phyloP scores from a whole-genome alignment of 1,284 basidiomycete species.

The Pulveroboletus sp. region DNA sequence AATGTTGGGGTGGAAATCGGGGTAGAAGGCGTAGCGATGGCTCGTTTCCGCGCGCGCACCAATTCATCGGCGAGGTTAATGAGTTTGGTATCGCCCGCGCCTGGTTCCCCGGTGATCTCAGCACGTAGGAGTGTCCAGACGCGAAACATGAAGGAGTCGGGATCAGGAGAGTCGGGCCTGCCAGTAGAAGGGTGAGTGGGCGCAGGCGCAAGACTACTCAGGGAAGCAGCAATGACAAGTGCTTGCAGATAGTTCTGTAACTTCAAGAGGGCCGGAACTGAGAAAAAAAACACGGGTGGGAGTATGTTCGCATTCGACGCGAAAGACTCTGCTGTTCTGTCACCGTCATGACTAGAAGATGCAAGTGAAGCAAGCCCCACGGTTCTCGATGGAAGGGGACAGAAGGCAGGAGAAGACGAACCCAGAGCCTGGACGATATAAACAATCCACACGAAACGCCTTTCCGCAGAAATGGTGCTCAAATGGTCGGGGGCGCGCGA shows the following conservation, averaged over 20 bases:
- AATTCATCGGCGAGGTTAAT: conserved; percentile 70
- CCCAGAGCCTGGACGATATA: conserved; percentile 48
- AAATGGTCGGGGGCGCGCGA: conserved; percentile 17
- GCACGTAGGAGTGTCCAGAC: conserved; percentile 61
- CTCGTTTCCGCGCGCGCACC: conserved; percentile 41
- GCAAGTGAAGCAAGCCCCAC: conserved; percentile 5
- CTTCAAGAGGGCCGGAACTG: conserved; percentile 47
- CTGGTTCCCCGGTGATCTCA: conserved; percentile 48
- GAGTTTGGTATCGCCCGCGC: conserved; percentile 46
- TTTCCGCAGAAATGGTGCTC: conserved; percentile 11
- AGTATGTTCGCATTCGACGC: conserved; percentile 37
- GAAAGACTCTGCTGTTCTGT: conserved; percentile 10
- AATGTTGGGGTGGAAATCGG: conserved; percentile 18
- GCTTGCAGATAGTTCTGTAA: conserved; percentile 71
- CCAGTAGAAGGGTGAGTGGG: background rate
- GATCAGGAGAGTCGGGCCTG: background rate
- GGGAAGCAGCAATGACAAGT: conserved; percentile 57
- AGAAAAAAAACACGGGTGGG: conserved; percentile 61
- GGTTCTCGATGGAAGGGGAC: conserved; percentile 35
- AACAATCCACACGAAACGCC: conserved; percentile 39
- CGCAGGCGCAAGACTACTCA: conserved; percentile 49
- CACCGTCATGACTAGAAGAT: background rate
- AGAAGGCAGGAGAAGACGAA: conserved; percentile 43
- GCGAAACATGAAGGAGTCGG: conserved; percentile 45
- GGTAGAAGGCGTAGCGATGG: conserved; percentile 1